These are phyloP conservation scores for Citrus reticulata DNA, from an alignment of 345 rosid species.

Conservation along the genomic window DNA sequence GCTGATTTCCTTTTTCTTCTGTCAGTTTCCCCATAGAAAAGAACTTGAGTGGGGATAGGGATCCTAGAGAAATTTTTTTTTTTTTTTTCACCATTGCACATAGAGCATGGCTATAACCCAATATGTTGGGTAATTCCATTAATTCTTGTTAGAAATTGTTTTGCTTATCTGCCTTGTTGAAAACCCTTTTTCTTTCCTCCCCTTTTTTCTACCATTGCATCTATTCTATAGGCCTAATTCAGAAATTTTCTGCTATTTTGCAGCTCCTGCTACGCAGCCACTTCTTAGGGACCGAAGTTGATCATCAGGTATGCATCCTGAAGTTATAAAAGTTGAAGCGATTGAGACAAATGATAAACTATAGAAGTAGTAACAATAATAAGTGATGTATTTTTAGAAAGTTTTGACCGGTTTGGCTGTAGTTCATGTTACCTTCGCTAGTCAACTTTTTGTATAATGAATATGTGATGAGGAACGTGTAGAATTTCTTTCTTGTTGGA, in stretches of 20 bases:
- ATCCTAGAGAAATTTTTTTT: not conserved
- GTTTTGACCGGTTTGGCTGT: not conserved
- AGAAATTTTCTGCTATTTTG: conserved; percentile 5
- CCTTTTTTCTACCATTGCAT: not conserved
- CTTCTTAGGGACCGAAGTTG: conserved; percentile 26
- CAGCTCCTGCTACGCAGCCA: conserved; percentile 32
- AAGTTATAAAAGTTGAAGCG: not conserved
- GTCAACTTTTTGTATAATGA: conserved; percentile 9
- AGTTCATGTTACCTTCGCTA: not conserved
- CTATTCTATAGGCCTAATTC: not conserved
- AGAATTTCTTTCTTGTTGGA: conserved; percentile 2
- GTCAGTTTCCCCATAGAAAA: not conserved
- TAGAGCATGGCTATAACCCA: not conserved
- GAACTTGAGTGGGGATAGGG: not conserved
- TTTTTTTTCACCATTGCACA: not conserved
- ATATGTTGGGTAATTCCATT: not conserved
- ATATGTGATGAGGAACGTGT: not conserved
- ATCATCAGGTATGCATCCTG: not conserved
- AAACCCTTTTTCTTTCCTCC: not conserved
- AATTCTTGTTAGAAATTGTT: not conserved
- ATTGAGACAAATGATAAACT: not conserved
- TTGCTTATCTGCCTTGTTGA: not conserved
- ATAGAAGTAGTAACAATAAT: not conserved
- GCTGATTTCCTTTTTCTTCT: not conserved
- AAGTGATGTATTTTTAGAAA: not conserved